Evolutionary conservation across 2,329 filamentous ascomycete genomes (phyloP).

Genomic region (Sclerotiophoma versabilis): DNA sequence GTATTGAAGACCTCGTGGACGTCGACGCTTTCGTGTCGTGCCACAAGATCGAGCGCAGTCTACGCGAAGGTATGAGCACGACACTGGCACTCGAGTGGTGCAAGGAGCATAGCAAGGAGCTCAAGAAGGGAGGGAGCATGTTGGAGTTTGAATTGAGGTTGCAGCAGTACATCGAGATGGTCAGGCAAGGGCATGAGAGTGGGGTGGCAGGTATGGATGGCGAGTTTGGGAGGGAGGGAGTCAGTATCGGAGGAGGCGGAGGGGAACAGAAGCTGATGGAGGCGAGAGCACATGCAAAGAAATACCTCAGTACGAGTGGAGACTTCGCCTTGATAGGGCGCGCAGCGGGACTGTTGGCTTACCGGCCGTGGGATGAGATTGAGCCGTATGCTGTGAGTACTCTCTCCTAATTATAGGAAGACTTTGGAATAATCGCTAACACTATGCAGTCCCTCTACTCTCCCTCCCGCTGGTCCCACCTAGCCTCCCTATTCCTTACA

Average conservation of each 20-base stretch:
- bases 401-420: not conserved
- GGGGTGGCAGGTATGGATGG: constrained; percentile 35
- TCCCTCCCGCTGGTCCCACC: constrained; percentile 72
- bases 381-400: constrained; percentile 65
- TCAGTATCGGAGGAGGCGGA: constrained; percentile 54
- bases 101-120: constrained; percentile 86
- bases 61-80: constrained; percentile 71
- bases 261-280: constrained; percentile 69
- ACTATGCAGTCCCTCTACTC: constrained; percentile 73
- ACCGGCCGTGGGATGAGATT: constrained; percentile 66
- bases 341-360: constrained; percentile 82
- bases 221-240: constrained; percentile 68
- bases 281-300: constrained; percentile 81
- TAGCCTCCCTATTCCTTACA: constrained; percentile 80
- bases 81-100: constrained; percentile 88
- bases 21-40: constrained; percentile 86
- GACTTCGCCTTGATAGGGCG: constrained; percentile 72
- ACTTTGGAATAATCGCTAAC: constrained; percentile 28
- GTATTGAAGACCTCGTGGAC: constrained; percentile 83
- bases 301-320: constrained; percentile 75
- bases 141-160: constrained; percentile 92
- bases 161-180: constrained; percentile 94
- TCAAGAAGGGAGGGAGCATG: constrained; percentile 87
- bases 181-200: constrained; percentile 63
- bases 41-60: constrained; percentile 75